Percentiles rank a stretch among this genome's conserved stretches.
phyloP scores from a whole-genome alignment of 371 early-diverging fungal species.

The Circinella minor region DNA sequence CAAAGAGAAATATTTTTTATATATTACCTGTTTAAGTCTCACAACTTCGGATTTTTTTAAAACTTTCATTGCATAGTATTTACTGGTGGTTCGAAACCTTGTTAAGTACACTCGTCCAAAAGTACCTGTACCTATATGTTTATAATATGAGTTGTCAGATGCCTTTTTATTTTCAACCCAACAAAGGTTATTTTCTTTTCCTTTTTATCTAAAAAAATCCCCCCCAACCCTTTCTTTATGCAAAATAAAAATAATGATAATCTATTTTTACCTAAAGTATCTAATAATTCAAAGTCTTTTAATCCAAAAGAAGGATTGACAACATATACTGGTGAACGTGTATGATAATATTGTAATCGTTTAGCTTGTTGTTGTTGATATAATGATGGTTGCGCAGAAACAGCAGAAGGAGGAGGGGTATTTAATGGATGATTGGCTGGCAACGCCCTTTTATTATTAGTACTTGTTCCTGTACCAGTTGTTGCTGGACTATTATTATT shows the following conservation, averaged over 20 bases:
- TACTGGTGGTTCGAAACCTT: constrained; percentile 63
- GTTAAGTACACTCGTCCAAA: constrained; percentile 93
- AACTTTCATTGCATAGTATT: constrained; percentile 95
- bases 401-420: constrained; percentile 1
- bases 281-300: constrained; percentile 49
- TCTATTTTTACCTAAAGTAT: constrained; percentile 29
- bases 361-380: constrained; percentile 39
- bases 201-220: no score
- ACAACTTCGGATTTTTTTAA: constrained; percentile 93
- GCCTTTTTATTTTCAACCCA: not conserved
- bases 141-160: not conserved
- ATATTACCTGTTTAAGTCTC: constrained; percentile 77
- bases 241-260: not conserved
- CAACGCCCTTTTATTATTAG: constrained; percentile 4
- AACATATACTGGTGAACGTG: constrained; percentile 45
- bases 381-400: constrained; percentile 4
- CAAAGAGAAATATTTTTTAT: not conserved
- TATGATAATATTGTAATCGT: constrained; percentile 46
- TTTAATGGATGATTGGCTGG: constrained; percentile 23
- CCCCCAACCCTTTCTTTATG: not conserved
- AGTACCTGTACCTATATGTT: constrained; percentile 88
- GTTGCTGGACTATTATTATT: not conserved
- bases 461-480: not conserved
- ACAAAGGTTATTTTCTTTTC: no score
- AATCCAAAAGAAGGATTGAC: constrained; percentile 45